Evolutionary conservation across 2,329 filamentous ascomycete species (phyloP), one percentile per base, ranked within the genome.

Genomic region (Colletotrichum sp.): DNA sequence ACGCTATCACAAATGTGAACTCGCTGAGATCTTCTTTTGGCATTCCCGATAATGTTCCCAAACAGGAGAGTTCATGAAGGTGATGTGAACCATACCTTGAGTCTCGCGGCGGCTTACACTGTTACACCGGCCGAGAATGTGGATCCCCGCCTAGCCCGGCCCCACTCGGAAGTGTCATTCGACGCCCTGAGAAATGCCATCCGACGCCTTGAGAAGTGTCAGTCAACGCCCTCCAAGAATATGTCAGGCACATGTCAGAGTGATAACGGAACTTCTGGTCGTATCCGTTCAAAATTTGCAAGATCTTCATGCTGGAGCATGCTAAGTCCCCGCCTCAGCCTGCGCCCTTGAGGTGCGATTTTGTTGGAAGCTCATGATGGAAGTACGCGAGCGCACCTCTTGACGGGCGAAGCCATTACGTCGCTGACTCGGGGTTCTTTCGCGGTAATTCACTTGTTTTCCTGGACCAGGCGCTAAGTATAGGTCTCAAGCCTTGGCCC

Each of bases 21-120:
- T 43, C 2, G 3, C 5, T 9, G 0, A 9, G 38, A 3, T 8
- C 38, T 10, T 43, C 0, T 9, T 43, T 5, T 38, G 4, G 12
- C 12, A 12, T 14, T n/a, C 2, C 18, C 5, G 12, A n/a, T 1
- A 18, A 38, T 38, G 4, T 38, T 9, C 1, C 18, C 4, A 43
- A 43, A 43, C 38, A 43, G 18, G 1, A n/a, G 38, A 43, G 9
- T 43, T 43, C 9, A 12, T 43, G 18, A 9, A 43, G 2, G 8
- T 12, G 18, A 43, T 5, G 38, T 43, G 18, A 43, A 10, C 16
- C 18, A n/a, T 10, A 43, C 16, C n/a, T 38, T 7, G 7, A 16
- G 36, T 38, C 4, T 38, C 7, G 7, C 16, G 36, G n/a, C 38
- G 8, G 8, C 38, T 43, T n/a, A 5, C n/a, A n/a, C n/a, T n/a